Base-by-base conservation (phyloP, 352 stramenopile species). In the Halophytophthora batemanensis region DNA sequence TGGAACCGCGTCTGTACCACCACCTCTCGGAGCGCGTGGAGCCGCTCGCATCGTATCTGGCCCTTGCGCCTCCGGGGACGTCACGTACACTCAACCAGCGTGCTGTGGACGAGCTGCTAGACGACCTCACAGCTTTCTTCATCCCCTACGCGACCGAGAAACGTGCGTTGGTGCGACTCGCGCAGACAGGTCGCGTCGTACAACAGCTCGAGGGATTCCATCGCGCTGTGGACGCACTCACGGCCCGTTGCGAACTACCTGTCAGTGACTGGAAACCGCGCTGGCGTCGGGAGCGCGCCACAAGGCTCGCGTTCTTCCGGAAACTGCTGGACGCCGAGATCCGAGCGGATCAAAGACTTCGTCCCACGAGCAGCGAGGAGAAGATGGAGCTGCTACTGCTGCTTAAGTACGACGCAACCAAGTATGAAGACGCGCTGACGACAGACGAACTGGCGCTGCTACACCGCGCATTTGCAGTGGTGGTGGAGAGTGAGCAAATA, bases 181-280 rank as follows among this genome's bases (percentile, higher is more conserved):
- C 56, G 12, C 56, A 68, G 42, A 74, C 60, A 1, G 64, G 64
- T 17, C 60, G 64, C 49, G 31, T 73, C 14, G 64, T 67, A 33
- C 55, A 66, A 23, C 55, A 69, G 56, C 47, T 69, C 13, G 64
- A 73, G 42, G 56, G 61, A 15, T 63, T 69, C 25, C 59, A 69
- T 15, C 59, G 60, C 34, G 46, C 36, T 4, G 40, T 74, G 23
- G 64, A 74, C 46, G 56, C 64, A 33, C 59, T 71, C 23, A 71
- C 57, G 42, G 40, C 53, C 37, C 59, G 58, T 17, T 67, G 49
- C 15, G 58, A 58, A 3, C 22, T 71, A 45, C 53, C 49, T 25
- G 62, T 71, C 23, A 40, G 41, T 31, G 29, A 51, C 5, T 71
- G 58, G 62, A 51, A 71, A 31, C 39, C 62, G 45, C 58, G 62